phyloP scores from a whole-genome alignment of 2,329 filamentous ascomycete species.

The Trichoderma harzianum region DNA sequence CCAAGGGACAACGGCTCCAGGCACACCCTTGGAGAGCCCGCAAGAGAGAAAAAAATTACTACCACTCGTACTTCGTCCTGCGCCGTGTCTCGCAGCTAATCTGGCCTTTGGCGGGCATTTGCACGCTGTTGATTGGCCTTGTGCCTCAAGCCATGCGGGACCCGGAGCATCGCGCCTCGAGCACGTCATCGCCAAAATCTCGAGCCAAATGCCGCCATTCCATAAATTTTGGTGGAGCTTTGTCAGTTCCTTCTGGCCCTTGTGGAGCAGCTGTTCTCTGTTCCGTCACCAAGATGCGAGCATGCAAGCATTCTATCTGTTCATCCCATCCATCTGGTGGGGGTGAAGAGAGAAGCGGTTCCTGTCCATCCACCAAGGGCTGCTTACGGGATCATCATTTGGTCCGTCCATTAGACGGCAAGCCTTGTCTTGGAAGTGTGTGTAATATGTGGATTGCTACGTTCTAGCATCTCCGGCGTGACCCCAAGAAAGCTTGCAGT shows the following conservation, averaged over 20 bases:
- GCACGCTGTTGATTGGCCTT: constrained; percentile 26
- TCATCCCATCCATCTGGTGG: background rate
- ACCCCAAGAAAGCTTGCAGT: background rate
- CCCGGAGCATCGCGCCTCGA: constrained; percentile 29
- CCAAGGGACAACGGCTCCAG: background rate
- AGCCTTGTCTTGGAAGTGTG: background rate
- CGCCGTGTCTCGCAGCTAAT: background rate
- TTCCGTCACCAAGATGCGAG: background rate
- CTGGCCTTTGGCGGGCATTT: constrained; percentile 1
- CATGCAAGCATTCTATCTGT: background rate
- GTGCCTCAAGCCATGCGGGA: constrained; percentile 22
- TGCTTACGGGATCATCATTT: constrained; percentile 12
- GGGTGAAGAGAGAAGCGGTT: background rate
- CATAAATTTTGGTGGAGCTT: background rate
- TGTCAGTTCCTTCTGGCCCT: background rate
- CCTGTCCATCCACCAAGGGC: background rate
- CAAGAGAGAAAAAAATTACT: background rate
- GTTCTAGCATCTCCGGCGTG: constrained; percentile 7
- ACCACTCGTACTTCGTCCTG: background rate
- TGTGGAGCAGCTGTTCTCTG: background rate
- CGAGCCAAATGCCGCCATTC: constrained; percentile 17
- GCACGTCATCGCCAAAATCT: constrained; percentile 31
- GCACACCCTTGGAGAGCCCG: background rate
- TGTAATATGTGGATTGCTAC: background rate
- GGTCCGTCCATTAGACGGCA: background rate